Evolutionary conservation across 169 alveolate species (phyloP).

Genomic region (Amoebophrya sp.): DNA sequence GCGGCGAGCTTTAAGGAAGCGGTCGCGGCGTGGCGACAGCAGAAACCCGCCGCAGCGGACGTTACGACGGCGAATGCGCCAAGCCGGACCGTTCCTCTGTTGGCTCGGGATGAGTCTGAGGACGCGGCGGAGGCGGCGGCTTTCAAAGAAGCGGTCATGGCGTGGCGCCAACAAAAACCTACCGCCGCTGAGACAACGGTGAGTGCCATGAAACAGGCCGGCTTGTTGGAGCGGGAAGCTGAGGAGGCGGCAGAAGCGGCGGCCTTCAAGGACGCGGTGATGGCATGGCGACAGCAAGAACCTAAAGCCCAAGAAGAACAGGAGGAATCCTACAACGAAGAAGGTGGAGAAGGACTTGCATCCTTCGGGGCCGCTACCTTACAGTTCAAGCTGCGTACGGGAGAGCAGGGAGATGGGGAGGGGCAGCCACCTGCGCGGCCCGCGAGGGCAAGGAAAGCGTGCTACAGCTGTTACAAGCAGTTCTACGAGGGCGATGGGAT

Average conservation of each 20-base stretch:
- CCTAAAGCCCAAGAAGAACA: not conserved
- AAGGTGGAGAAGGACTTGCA: not conserved
- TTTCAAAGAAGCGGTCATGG: no score
- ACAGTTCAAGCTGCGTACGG: not conserved
- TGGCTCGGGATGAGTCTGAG: no score
- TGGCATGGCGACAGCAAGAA: not conserved
- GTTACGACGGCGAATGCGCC: no score
- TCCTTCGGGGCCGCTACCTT: not conserved
- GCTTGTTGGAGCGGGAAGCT: not conserved
- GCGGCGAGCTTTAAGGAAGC: not conserved
- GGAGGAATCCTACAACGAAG: not conserved
- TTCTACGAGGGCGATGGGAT: not conserved
- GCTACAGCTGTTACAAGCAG: not conserved
- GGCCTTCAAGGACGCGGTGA: not conserved
- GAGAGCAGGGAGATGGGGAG: no score
- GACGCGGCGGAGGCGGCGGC: no score
- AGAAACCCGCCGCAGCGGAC: no score
- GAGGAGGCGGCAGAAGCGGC: not conserved
- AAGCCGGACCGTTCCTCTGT: no score
- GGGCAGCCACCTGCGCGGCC: no score
- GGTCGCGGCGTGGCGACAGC: not conserved
- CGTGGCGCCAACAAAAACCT: no score
- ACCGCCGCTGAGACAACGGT: no score
- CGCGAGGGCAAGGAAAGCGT: not conserved
- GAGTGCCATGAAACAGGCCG: no score